A percentile compares a stretch with the other conserved stretches of the same genome.
Evolutionary conservation across 768 basidiomycete genomes (phyloP).

Genomic region (Collybiopsis luxurians): DNA sequence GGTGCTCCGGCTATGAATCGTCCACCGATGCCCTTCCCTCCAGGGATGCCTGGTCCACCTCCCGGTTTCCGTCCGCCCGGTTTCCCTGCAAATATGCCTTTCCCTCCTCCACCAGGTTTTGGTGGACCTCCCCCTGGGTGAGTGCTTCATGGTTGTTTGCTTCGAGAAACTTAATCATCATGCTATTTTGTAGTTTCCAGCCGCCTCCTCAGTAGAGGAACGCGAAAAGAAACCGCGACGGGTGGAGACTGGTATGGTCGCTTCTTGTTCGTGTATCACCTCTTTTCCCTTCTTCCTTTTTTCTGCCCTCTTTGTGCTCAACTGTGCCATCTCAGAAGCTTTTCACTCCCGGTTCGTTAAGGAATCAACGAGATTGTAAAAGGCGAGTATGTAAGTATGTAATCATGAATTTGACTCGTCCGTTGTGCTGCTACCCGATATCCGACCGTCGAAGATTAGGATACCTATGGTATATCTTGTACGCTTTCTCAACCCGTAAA

Average conservation of each 20-base stretch:
- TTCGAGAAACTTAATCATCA: constrained; percentile 11
- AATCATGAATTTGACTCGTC: background rate
- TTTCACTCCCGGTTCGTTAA: background rate
- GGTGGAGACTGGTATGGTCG: background rate
- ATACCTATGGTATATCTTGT: background rate
- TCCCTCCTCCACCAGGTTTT: constrained; percentile 80
- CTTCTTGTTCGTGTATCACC: background rate
- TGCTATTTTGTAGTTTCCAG: constrained; percentile 41
- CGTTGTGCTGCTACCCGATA: no score
- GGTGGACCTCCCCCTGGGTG: constrained; percentile 84
- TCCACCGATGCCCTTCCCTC: constrained; percentile 68
- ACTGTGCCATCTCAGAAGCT: no score
- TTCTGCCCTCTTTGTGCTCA: no score
- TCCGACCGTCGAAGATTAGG: no score
- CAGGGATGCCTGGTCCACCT: constrained; percentile 85
- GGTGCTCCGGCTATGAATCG: constrained; percentile 59
- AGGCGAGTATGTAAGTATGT: background rate
- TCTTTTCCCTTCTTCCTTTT: background rate
- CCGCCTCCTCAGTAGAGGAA: constrained; percentile 44
- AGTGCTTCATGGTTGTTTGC: constrained; percentile 17
- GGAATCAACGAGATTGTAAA: background rate
- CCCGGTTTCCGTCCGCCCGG: constrained; percentile 85
- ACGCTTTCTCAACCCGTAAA: background rate
- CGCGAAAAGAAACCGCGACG: background rate
- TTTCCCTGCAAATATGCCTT: constrained; percentile 78